phyloP scores from a whole-genome alignment of 306 rosid genomes.

The Rubus parviflorus region DNA sequence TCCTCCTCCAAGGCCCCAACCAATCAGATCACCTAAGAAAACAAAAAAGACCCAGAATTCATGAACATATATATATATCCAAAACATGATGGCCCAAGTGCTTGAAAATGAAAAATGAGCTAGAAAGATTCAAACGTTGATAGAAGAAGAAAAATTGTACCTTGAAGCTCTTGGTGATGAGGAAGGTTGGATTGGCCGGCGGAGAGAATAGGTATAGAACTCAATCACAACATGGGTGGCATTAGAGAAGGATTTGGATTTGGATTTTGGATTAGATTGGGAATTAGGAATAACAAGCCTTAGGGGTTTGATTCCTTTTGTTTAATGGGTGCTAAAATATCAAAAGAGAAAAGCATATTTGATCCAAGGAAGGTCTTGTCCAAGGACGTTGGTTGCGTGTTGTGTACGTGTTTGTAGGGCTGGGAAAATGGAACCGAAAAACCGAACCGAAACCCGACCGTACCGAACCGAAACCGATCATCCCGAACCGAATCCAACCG shows the following conservation, averaged over 20 bases:
- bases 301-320: conserved; percentile 5
- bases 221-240: background rate
- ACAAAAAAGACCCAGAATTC: conserved; percentile 17
- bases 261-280: background rate
- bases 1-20: conserved; percentile 12
- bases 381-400: background rate
- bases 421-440: too few species aligned
- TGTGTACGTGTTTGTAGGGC: conserved; percentile 22
- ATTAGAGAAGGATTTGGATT: background rate
- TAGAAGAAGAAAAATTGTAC: background rate
- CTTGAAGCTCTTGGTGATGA: conserved; percentile 23
- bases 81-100: background rate
- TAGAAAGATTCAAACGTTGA: background rate
- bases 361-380: background rate
- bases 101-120: background rate
- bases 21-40: conserved; percentile 17
- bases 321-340: background rate
- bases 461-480: too few species aligned
- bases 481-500: too few species aligned
- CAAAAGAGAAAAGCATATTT: background rate
- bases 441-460: too few species aligned
- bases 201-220: background rate
- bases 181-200: conserved; percentile 10
- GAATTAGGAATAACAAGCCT: background rate
- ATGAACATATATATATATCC: background rate